Base-by-base conservation (phyloP, 768 basidiomycete species). In the Thelephora ganbajun region DNA sequence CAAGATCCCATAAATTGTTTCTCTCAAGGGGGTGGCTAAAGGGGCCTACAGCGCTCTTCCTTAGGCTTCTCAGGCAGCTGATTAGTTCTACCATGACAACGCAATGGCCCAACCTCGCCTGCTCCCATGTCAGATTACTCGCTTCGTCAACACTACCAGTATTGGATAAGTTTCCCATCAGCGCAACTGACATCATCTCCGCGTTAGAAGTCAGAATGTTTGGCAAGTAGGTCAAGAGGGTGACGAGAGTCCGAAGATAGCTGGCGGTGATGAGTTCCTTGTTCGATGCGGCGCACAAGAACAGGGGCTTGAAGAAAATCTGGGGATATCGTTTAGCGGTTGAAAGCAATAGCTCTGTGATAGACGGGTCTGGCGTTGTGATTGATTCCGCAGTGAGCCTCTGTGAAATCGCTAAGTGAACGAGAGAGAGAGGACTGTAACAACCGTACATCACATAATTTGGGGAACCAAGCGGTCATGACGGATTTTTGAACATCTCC, bases 151-250 rank as follows among this genome's bases (percentile, higher is more conserved):
- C 45, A 35, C 50, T 51, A 7, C 66, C 60, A 51, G 76, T 74
- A 30, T 30, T 30, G 26, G 26, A 30, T 30, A 30, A 30, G 9
- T 30, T 30, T 48, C 72, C 76, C 69, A 81, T 72, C 36, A 86
- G 57, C 9, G 79, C 83, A 2, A 86, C 70, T 3, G 78, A 68
- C 54, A 85, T 65, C 83, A 88, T 87, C 54, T 86, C 84, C 5
- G 77, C 67, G 58, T 86, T 77, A 19, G 72, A 69, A 6, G 69
- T 68, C 83, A 81, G 86, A 54, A 79, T 76, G 50, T 77, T 76
- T 2, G 73, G 68, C 13, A 83, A 63, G 55, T 75, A 73, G 26
- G 66, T 69, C 4, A 74, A 66, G 47, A 82, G 53, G 1, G 72
- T 67, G 12, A 66, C 63, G 42, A 87, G 57, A 3, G 70, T 66